These are phyloP conservation scores for Phialocephala subalpina DNA, from an alignment of 2,329 filamentous ascomycete genomes.

Conservation along the genomic window DNA sequence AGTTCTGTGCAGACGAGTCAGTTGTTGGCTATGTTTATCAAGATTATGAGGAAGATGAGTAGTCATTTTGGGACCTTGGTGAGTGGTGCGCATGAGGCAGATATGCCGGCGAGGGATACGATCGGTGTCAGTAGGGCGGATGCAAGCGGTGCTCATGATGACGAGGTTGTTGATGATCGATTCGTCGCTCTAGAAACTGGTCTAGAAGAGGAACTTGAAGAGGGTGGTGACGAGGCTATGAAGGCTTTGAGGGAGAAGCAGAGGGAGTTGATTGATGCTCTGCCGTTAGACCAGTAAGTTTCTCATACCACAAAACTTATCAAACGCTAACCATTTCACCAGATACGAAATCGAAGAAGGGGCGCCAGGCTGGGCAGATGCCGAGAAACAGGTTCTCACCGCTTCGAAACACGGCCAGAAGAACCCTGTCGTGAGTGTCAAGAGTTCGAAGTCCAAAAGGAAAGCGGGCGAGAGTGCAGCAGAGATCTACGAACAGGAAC, in stretches of 20 bases:
- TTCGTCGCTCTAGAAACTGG: constrained; percentile 76
- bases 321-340: not conserved
- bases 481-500: constrained; percentile 68
- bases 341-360: constrained; percentile 73
- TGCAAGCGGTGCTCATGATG: constrained; percentile 71
- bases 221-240: constrained; percentile 81
- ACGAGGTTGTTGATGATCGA: constrained; percentile 69
- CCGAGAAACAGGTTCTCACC: constrained; percentile 77
- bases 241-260: constrained; percentile 79
- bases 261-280: constrained; percentile 85
- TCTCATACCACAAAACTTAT: not conserved
- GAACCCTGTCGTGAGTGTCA: constrained; percentile 79
- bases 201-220: constrained; percentile 83
- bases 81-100: constrained; percentile 74
- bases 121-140: constrained; percentile 67
- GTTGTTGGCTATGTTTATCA: constrained; percentile 95
- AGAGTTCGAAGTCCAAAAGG: constrained; percentile 77
- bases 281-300: constrained; percentile 85
- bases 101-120: constrained; percentile 65
- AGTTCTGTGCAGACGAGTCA: constrained; percentile 73
- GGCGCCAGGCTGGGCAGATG: constrained; percentile 69
- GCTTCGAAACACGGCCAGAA: constrained; percentile 62
- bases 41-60: constrained; percentile 89
- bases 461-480: constrained; percentile 69
- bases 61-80: constrained; percentile 79